Percentiles rank a stretch among this genome's conserved stretches.
Evolutionary conservation across 2,329 filamentous ascomycete species (phyloP).

Genomic region (Exophiala oligosperma): DNA sequence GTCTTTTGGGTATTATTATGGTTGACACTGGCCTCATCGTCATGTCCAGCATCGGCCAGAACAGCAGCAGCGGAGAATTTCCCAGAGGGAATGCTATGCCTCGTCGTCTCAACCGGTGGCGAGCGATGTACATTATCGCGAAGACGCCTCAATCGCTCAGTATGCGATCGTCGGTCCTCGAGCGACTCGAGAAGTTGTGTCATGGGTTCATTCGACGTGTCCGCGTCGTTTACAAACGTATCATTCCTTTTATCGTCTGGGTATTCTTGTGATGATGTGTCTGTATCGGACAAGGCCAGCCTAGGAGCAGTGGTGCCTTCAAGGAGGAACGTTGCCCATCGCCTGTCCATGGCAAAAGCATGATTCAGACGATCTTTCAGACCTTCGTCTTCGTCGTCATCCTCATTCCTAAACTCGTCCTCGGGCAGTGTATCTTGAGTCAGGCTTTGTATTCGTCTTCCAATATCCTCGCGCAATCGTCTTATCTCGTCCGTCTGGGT

Average conservation of each 20-base stretch:
- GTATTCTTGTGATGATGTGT: neutral
- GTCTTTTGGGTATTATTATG: neutral
- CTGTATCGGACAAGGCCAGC: neutral
- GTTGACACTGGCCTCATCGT: neutral
- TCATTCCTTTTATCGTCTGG: no score
- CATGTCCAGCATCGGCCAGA: neutral
- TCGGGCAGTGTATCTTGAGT: neutral
- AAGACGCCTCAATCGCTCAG: neutral
- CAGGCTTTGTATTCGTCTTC: neutral
- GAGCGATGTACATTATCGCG: constrained; percentile 3
- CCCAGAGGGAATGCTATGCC: neutral
- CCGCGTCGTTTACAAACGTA: no score
- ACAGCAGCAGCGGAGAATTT: neutral
- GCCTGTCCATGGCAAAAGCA: constrained; percentile 13
- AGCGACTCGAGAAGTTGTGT: constrained; percentile 1
- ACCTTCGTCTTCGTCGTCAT: neutral
- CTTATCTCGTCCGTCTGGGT: neutral
- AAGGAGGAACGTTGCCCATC: constrained; percentile 15
- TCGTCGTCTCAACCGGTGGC: neutral
- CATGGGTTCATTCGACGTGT: constrained; percentile 1
- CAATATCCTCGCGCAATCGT: neutral
- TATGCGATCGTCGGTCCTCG: constrained; percentile 1
- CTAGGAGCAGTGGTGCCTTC: constrained; percentile 2
- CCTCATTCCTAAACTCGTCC: neutral
- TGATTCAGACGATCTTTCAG: constrained; percentile 11